phyloP scores from a whole-genome alignment of 192 early-diverging fungal genomes.

The Funneliformis geosporum region DNA sequence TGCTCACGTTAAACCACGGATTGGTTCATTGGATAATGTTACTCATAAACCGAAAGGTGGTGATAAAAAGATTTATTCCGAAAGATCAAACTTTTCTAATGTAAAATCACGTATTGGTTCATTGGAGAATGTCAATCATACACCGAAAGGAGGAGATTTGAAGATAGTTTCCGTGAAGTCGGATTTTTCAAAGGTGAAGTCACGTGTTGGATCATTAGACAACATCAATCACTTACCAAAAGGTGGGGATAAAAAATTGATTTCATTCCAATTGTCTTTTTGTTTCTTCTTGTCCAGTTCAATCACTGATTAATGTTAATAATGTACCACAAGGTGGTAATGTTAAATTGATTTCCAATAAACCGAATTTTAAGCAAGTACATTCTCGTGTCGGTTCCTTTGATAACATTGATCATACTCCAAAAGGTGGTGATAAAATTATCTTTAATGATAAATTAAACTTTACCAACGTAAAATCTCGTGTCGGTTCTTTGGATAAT shows the following conservation, averaged over 20 bases:
- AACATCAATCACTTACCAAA: constrained; percentile 41
- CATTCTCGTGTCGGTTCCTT: constrained; percentile 45
- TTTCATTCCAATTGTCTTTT: constrained; percentile 16
- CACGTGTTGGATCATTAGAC: constrained; percentile 49
- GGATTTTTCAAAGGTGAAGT: constrained; percentile 38
- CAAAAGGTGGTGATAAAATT: constrained; percentile 42
- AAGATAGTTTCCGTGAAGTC: constrained; percentile 30
- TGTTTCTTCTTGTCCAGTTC: constrained; percentile 8
- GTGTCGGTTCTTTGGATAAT: constrained; percentile 49
- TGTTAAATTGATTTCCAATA: constrained; percentile 43
- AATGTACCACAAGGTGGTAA: constrained; percentile 48
- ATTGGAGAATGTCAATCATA: constrained; percentile 46
- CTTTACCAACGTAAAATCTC: constrained; percentile 41
- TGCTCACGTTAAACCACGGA: constrained; percentile 40
- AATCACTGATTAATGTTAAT: constrained; percentile 44
- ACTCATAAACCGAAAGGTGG: constrained; percentile 50
- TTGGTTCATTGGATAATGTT: constrained; percentile 49
- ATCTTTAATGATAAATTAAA: constrained; percentile 45
- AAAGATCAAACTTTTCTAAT: constrained; percentile 38
- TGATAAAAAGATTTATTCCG: constrained; percentile 41
- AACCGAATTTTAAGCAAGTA: constrained; percentile 37
- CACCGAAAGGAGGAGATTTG: constrained; percentile 45
- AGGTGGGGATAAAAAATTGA: constrained; percentile 41
- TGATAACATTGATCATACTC: constrained; percentile 47
- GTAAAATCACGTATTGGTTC: constrained; percentile 47